Evolutionary conservation across 345 rosid genomes (phyloP).

Genomic region (Rhizophora mangle): DNA sequence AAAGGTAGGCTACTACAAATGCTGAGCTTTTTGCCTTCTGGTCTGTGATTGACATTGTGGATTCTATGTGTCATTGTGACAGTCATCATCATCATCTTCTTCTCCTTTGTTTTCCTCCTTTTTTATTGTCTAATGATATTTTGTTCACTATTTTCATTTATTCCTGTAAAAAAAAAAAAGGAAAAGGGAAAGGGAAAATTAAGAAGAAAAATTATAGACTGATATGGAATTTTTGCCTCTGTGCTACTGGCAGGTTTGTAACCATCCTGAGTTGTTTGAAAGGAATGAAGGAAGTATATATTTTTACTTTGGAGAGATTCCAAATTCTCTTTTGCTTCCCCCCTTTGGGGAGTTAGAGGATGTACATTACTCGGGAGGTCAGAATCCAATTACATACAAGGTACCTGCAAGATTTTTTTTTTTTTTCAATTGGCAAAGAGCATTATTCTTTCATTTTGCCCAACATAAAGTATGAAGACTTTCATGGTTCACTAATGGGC

Average conservation of each 20-base stretch:
- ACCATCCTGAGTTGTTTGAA: conserved; percentile 99
- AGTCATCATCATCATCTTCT: no score
- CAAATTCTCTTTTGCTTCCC: conserved; percentile 85
- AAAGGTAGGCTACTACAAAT: conserved; percentile 50
- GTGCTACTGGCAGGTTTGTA: conserved; percentile 69
- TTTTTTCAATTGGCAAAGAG: not conserved
- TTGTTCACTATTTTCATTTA: no score
- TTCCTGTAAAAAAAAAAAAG: not conserved
- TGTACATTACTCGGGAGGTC: conserved; percentile 70
- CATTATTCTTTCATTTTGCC: not conserved
- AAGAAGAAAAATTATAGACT: not conserved
- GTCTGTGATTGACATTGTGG: not conserved
- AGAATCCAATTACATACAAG: conserved; percentile 78
- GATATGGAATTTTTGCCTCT: conserved; percentile 3
- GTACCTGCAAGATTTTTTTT: conserved; percentile 30
- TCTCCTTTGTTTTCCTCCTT: no score
- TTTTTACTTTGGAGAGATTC: conserved; percentile 77
- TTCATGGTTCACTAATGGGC: not conserved
- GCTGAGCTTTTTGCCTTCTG: not conserved
- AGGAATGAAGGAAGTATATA: conserved; percentile 97
- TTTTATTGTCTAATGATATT: no score
- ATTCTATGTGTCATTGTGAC: not conserved
- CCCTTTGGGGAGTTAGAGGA: conserved; percentile 98
- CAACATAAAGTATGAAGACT: not conserved
- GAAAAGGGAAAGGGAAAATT: not conserved